A percentile compares a stretch with the other conserved stretches of the same genome.
Evolutionary conservation across 495 filamentous ascomycete species (phyloP).

Genomic region (Cercophora sp.): DNA sequence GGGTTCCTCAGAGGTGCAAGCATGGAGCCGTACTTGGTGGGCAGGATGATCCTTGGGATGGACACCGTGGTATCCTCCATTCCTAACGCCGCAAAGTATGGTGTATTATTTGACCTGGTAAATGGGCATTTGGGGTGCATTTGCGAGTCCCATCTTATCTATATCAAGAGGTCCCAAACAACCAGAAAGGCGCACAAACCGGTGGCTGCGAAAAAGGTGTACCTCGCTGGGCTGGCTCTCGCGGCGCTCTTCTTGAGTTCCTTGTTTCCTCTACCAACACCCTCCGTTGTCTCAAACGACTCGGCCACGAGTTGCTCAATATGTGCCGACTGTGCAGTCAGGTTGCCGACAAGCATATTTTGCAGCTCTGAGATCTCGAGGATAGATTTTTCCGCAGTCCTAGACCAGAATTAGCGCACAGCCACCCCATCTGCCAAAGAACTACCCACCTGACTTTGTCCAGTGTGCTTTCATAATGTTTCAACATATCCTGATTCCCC

Average conservation of each 20-base stretch:
- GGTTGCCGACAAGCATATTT: conserved; percentile 77
- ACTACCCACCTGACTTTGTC: conserved; percentile 76
- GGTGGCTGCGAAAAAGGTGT: conserved; percentile 83
- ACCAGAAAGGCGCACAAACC: conserved; percentile 77
- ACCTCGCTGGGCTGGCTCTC: conserved; percentile 75
- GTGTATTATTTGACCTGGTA: too few relatives aligned
- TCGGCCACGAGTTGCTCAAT: conserved; percentile 88
- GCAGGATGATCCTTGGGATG: too few relatives aligned
- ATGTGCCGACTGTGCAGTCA: conserved; percentile 77
- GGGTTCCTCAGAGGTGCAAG: too few relatives aligned
- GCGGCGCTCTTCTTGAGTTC: conserved; percentile 83
- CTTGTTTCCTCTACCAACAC: conserved; percentile 84
- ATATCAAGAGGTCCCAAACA: conserved; percentile 92
- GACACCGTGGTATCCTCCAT: too few relatives aligned
- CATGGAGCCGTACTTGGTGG: too few relatives aligned
- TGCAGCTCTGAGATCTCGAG: conserved; percentile 92
- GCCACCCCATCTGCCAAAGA: background rate
- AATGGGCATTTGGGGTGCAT: too few relatives aligned
- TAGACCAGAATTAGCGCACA: conserved; percentile 29
- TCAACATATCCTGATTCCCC: conserved; percentile 89
- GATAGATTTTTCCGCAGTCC: conserved; percentile 84
- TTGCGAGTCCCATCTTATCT: too few relatives aligned
- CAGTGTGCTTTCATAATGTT: conserved; percentile 84
- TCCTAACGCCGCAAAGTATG: too few relatives aligned
- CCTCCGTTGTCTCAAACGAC: conserved; percentile 72